A percentile compares a stretch with the other conserved stretches of the same genome.
phyloP scores from a whole-genome alignment of 352 stramenopile species.

The Peronosclerospora sorghi region DNA sequence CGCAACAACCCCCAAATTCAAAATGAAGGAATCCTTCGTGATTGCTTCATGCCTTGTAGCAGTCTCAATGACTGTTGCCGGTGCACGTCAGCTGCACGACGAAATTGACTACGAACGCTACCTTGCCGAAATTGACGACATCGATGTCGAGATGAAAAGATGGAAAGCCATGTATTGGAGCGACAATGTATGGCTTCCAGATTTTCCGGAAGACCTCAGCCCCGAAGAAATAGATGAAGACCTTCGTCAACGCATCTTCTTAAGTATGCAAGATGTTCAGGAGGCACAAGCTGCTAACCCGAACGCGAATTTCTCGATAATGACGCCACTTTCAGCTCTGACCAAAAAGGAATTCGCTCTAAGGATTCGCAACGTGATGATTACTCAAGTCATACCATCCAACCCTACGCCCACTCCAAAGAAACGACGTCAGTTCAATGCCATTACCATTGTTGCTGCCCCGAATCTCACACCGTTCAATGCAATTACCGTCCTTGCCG shows the following conservation, averaged over 20 bases:
- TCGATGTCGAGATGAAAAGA: conserved; percentile 25
- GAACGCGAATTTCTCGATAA: conserved; percentile 39
- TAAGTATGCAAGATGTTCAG: conserved; percentile 31
- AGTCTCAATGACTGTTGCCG: not conserved
- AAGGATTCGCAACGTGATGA: conserved; percentile 28
- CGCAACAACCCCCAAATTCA: no score
- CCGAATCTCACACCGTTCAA: no score
- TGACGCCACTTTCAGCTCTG: conserved; percentile 34
- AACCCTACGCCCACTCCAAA: not conserved
- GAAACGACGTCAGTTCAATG: not conserved
- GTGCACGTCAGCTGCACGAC: conserved; percentile 27
- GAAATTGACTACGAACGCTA: conserved; percentile 41
- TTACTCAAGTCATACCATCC: conserved; percentile 2
- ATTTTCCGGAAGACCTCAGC: conserved; percentile 18
- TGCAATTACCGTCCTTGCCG: no score
- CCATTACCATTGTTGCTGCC: no score
- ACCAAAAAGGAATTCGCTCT: conserved; percentile 36
- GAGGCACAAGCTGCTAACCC: conserved; percentile 26
- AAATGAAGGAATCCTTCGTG: not conserved
- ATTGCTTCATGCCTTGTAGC: not conserved
- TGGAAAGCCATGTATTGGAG: conserved; percentile 28
- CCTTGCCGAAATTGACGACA: conserved; percentile 24
- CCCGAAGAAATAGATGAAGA: conserved; percentile 32
- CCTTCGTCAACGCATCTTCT: conserved; percentile 36
- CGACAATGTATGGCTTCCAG: conserved; percentile 28